These are phyloP conservation scores for Dactylis glomerata DNA, from an alignment of 176 grass and related monocot genomes.

Conservation along the genomic window DNA sequence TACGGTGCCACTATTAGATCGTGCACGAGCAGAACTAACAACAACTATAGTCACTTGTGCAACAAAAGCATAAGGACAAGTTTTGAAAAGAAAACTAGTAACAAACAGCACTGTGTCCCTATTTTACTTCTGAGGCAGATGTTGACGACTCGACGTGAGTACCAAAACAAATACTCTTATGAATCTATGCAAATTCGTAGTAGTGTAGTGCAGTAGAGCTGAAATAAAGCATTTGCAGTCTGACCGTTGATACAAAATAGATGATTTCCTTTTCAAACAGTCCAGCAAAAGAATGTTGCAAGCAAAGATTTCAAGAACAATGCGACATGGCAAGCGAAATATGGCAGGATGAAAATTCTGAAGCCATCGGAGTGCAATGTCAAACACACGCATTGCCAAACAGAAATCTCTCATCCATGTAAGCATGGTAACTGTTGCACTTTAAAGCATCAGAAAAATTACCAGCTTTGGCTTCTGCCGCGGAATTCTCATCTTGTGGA, in stretches of 20 bases:
- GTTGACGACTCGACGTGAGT: not conserved
- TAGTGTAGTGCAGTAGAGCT: not conserved
- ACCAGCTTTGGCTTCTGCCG: conserved; percentile 85
- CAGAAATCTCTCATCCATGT: conserved; percentile 21
- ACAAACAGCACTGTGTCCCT: not conserved
- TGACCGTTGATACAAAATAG: not conserved
- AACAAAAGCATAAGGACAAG: not conserved
- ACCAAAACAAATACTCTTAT: conserved; percentile 1
- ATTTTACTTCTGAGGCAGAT: conserved; percentile 25
- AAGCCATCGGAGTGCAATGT: not conserved
- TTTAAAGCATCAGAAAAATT: conserved; percentile 31
- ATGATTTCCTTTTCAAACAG: conserved; percentile 9
- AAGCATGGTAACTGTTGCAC: not conserved
- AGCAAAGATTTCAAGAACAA: not conserved
- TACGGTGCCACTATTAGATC: conserved; percentile 31
- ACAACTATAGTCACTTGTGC: not conserved
- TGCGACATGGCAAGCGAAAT: conserved; percentile 3
- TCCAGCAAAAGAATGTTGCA: conserved; percentile 20
- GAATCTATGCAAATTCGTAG: not conserved
- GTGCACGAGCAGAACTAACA: conserved; percentile 16
- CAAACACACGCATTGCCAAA: conserved; percentile 10
- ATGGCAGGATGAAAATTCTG: conserved; percentile 5
- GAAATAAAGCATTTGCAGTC: not conserved
- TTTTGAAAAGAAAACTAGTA: not conserved
- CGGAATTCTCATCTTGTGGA: conserved; percentile 66